Conservation (phyloP, 805 yeast genomes). For the Blastobotrys chiropterorum region DNA sequence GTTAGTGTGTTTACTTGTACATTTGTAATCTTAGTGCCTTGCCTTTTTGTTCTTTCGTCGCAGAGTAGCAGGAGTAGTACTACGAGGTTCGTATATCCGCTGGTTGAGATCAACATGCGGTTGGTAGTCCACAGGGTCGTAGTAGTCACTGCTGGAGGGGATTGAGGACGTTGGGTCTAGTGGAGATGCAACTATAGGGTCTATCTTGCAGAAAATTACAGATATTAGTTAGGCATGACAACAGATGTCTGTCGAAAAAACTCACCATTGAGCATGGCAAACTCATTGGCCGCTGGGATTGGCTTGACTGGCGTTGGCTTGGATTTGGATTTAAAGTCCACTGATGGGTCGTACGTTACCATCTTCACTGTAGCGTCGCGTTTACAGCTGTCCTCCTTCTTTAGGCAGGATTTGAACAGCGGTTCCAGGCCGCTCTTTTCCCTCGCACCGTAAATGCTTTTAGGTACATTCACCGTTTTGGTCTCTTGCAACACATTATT, state of each 20-base stretch:
- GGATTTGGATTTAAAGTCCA: background rate
- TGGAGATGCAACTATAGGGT: background rate
- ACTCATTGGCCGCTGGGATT: background rate
- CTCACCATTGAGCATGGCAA: background rate
- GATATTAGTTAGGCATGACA: too few relatives aligned
- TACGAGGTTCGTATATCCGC: background rate
- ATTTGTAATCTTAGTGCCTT: background rate
- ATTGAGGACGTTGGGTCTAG: background rate
- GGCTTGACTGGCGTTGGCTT: background rate
- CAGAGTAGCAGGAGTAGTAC: background rate
- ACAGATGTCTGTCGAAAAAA: too few relatives aligned
- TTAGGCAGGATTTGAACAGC: background rate
- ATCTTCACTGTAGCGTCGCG: background rate
- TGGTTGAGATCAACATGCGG: background rate
- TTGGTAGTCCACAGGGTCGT: background rate
- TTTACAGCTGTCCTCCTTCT: background rate
- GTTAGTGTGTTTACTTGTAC: too few relatives aligned
- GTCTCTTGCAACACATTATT: background rate
- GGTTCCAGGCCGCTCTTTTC: background rate
- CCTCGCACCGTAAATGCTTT: background rate
- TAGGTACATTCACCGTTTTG: background rate
- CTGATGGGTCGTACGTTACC: background rate
- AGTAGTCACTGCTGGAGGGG: slow-evolving; percentile 4
- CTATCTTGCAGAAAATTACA: background rate
- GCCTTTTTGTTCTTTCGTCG: background rate